Conservation (phyloP, 2,329 filamentous ascomycete genomes). For the Epichloe uncinata region DNA sequence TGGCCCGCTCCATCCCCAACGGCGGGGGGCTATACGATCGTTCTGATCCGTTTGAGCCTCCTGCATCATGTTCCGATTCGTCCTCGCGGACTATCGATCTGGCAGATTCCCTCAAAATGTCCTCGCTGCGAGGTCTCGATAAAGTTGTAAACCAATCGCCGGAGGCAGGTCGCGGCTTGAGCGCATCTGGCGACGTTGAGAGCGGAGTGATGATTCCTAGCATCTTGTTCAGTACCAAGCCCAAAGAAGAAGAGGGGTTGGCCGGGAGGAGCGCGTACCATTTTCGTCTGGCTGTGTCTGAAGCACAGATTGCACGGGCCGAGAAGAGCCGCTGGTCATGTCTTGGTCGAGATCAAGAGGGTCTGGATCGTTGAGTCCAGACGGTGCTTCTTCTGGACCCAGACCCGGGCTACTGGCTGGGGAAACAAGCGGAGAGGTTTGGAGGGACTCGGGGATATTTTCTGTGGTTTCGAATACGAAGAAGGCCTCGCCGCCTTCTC, state of each 20-base stretch:
- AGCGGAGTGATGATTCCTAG: slow-evolving; percentile 38
- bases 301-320: slow-evolving; percentile 33
- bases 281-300: slow-evolving; percentile 15
- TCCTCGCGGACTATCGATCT: slow-evolving; percentile 23
- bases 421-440: slow-evolving; percentile 88
- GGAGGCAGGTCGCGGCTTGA: slow-evolving; percentile 30
- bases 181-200: slow-evolving; percentile 38
- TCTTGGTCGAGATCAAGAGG: slow-evolving; percentile 49
- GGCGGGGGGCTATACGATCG: slow-evolving; percentile 68
- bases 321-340: slow-evolving; percentile 17
- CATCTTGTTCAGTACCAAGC: neutral
- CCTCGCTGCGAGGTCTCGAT: slow-evolving; percentile 39
- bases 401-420: slow-evolving; percentile 73
- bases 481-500: slow-evolving; percentile 94
- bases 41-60: slow-evolving; percentile 27
- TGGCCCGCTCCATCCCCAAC: slow-evolving; percentile 65
- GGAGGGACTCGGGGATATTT: slow-evolving; percentile 79
- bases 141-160: slow-evolving; percentile 36
- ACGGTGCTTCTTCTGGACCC: slow-evolving; percentile 19
- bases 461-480: slow-evolving; percentile 96
- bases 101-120: slow-evolving; percentile 34
- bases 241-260: neutral
- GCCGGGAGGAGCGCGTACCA: slow-evolving; percentile 12
- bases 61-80: slow-evolving; percentile 22
- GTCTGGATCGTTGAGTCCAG: slow-evolving; percentile 52